Percentiles rank a stretch among this genome's conserved stretches.
These are phyloP conservation scores for Flaveria sonorensis DNA, from an alignment of 129 eudicot genomes.

Conservation along the genomic window DNA sequence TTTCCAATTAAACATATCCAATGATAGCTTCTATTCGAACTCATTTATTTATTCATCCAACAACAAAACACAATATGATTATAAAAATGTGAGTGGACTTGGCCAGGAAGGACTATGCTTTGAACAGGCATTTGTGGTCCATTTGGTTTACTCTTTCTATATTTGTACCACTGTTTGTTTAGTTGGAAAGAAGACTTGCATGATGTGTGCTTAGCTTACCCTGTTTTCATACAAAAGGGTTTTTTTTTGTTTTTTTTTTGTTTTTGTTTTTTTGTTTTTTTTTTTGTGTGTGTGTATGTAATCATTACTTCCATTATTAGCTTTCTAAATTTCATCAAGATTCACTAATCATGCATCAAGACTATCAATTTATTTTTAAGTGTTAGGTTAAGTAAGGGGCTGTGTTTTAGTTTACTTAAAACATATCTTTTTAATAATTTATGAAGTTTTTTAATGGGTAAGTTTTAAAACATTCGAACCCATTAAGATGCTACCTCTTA, in stretches of 20 bases:
- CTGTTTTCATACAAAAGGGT: not conserved
- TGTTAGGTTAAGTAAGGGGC: too few relatives aligned
- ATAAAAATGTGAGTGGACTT: not conserved
- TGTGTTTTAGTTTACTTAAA: too few relatives aligned
- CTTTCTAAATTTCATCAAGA: slow-evolving; percentile 32
- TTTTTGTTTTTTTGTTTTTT: too few relatives aligned
- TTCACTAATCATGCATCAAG: slow-evolving; percentile 38
- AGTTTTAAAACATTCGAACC: too few relatives aligned
- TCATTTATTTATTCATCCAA: not conserved
- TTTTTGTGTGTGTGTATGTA: slow-evolving; percentile 27
- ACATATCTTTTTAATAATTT: too few relatives aligned
- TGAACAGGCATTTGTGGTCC: slow-evolving; percentile 20
- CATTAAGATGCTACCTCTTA: too few relatives aligned
- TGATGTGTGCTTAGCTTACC: slow-evolving; percentile 28
- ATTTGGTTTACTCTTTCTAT: slow-evolving; percentile 16
- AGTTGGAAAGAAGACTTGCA: slow-evolving; percentile 32
- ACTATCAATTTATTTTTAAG: not conserved
- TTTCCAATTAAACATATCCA: too few relatives aligned
- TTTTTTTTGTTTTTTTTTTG: too few relatives aligned
- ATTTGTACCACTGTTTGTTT: slow-evolving; percentile 16
- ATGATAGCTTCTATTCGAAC: too few relatives aligned
- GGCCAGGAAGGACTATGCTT: slow-evolving; percentile 16
- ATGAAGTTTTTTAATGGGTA: too few relatives aligned
- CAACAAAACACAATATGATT: slow-evolving; percentile 7
- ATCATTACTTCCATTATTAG: slow-evolving; percentile 15